These are phyloP conservation scores for Leccinum boreale DNA, from an alignment of 768 basidiomycete species.

Conservation along the genomic window DNA sequence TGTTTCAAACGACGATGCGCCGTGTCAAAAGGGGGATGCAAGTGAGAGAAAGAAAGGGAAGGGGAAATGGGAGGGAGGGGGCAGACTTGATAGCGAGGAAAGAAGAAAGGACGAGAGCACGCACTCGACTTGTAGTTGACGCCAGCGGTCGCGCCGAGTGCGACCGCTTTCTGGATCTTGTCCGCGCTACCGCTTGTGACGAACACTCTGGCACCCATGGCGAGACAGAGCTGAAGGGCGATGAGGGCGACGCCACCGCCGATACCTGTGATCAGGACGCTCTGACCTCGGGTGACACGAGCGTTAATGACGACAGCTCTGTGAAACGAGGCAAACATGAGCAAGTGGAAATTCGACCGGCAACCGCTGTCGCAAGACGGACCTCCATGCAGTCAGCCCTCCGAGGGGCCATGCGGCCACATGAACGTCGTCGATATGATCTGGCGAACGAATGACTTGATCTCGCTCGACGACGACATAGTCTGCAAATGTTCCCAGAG, in stretches of 20 bases:
- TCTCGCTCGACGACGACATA: conserved; percentile 72
- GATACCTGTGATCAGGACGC: conserved; percentile 77
- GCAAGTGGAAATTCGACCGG: conserved; percentile 1
- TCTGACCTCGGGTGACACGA: conserved; percentile 57
- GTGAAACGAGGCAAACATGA: not conserved
- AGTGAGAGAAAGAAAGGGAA: not conserved
- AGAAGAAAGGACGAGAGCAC: conserved; percentile 14
- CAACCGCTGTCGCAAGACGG: conserved; percentile 8
- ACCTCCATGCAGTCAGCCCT: conserved; percentile 86
- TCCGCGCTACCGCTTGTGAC: conserved; percentile 70
- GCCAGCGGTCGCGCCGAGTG: conserved; percentile 74
- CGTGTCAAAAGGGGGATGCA: not conserved
- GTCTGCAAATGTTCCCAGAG: conserved; percentile 72
- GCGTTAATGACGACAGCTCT: conserved; percentile 71
- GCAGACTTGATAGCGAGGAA: not conserved
- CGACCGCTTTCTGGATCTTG: conserved; percentile 65
- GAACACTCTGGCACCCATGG: conserved; percentile 75
- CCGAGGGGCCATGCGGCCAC: conserved; percentile 76
- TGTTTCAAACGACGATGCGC: conserved; percentile 12
- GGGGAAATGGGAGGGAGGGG: not conserved
- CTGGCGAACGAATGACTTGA: conserved; percentile 61
- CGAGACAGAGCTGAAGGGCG: conserved; percentile 71
- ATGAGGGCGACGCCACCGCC: conserved; percentile 83
- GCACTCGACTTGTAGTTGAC: conserved; percentile 66
- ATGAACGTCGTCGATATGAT: conserved; percentile 65